Conservation (phyloP, 306 rosid species). For the Sesbania bispinosa region DNA sequence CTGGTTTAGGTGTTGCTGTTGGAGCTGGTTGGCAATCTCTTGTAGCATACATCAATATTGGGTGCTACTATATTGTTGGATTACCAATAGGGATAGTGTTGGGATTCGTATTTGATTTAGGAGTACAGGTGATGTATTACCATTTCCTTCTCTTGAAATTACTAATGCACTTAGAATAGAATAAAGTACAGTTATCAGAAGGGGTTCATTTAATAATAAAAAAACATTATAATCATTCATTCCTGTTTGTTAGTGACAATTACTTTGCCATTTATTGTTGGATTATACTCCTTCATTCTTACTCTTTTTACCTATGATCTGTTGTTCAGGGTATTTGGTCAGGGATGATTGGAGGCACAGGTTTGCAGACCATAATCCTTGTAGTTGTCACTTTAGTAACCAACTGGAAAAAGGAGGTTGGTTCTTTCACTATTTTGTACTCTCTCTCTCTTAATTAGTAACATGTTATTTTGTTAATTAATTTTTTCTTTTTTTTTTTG, state of each 20-base stretch:
- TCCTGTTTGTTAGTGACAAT: neutral
- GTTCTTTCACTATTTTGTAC: neutral
- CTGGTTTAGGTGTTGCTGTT: conserved; percentile 71
- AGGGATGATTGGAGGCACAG: conserved; percentile 76
- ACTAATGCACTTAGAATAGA: neutral
- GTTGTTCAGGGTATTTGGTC: conserved; percentile 71
- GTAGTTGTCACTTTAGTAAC: conserved; percentile 46
- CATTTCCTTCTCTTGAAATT: neutral
- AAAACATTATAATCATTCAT: neutral
- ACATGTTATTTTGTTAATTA: neutral
- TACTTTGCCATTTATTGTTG: neutral
- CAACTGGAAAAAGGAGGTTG: conserved; percentile 72
- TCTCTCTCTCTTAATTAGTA: neutral
- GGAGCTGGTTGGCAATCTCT: conserved; percentile 92
- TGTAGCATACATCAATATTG: conserved; percentile 77
- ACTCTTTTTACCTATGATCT: neutral
- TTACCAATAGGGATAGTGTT: conserved; percentile 73
- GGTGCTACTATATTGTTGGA: conserved; percentile 66
- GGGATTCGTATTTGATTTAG: conserved; percentile 56
- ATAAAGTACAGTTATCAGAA: neutral
- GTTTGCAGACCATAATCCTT: conserved; percentile 64
- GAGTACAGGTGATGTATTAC: conserved; percentile 48
- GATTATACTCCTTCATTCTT: neutral
- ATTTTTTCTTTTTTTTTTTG: too few relatives aligned
- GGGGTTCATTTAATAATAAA: neutral